A percentile compares a stretch with the other conserved stretches of the same genome.
Evolutionary conservation across 495 filamentous ascomycete species (phyloP).

Genomic region (Neurospora hispaniola): DNA sequence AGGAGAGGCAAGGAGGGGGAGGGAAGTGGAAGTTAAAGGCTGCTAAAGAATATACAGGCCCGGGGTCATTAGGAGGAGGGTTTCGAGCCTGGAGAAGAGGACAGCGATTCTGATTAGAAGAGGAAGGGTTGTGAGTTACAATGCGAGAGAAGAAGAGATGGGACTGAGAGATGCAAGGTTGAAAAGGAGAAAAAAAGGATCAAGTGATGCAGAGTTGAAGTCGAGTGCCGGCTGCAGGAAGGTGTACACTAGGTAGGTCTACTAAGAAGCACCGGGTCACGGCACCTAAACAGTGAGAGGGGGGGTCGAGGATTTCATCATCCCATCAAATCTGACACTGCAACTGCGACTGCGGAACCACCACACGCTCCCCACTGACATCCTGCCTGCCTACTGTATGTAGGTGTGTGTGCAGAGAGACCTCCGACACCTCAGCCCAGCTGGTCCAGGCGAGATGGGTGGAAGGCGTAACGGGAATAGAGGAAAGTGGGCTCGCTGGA

Average conservation of each 20-base stretch:
- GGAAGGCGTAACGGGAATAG: background rate
- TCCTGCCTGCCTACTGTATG: background rate
- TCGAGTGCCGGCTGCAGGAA: background rate
- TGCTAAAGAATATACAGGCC: background rate
- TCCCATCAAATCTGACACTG: background rate
- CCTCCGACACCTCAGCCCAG: background rate
- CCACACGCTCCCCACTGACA: background rate
- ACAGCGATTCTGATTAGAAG: background rate
- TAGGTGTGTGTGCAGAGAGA: background rate
- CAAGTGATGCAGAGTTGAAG: background rate
- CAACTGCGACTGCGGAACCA: background rate
- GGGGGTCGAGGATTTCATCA: background rate
- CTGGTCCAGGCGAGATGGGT: background rate
- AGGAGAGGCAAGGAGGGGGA: background rate
- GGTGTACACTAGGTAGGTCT: no score
- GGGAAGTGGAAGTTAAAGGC: background rate
- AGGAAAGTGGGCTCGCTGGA: background rate
- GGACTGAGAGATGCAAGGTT: background rate
- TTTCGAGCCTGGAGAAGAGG: background rate
- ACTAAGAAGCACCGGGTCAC: no score
- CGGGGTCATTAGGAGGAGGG: background rate
- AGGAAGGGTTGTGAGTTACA: background rate
- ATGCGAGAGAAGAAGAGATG: background rate
- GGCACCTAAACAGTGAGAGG: background rate
- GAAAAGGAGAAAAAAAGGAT: background rate